Percentiles rank a stretch among this genome's conserved stretches.
These are phyloP conservation scores for Rheum nobile DNA, from an alignment of 148 eudicot genomes.

Conservation along the genomic window DNA sequence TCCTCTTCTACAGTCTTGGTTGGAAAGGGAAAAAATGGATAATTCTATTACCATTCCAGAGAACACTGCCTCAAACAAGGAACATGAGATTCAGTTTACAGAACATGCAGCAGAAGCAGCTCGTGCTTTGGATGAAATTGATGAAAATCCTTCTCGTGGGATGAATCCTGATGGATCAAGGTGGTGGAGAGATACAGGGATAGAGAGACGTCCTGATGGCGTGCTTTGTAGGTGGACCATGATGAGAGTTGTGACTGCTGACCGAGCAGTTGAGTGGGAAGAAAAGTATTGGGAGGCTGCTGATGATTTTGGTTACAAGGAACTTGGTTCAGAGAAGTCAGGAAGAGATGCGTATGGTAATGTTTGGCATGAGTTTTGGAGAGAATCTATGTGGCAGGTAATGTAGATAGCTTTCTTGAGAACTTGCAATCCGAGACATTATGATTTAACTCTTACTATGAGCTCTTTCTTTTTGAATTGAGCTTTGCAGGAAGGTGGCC, in stretches of 20 bases:
- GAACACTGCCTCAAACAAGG: conserved; percentile 27
- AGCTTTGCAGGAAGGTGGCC: conserved; percentile 43
- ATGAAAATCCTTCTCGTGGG: conserved; percentile 29
- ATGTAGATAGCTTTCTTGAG: conserved; percentile 2
- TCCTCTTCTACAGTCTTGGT: conserved; percentile 65
- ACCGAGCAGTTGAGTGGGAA: conserved; percentile 76
- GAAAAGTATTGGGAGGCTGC: conserved; percentile 98
- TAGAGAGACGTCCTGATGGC: conserved; percentile 66
- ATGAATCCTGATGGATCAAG: conserved; percentile 63
- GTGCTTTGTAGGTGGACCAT: conserved; percentile 74
- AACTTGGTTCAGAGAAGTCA: conserved; percentile 91
- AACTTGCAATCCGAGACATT: not conserved
- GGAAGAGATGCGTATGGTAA: conserved; percentile 82
- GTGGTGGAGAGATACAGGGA: conserved; percentile 88
- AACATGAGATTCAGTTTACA: conserved; percentile 43
- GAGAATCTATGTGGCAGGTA: conserved; percentile 90
- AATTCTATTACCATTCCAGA: conserved; percentile 20
- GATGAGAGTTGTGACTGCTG: conserved; percentile 70
- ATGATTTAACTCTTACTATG: not conserved
- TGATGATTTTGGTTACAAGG: conserved; percentile 59
- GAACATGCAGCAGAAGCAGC: conserved; percentile 72
- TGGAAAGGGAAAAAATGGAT: conserved; percentile 37
- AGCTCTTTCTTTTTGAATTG: not conserved
- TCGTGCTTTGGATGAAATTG: conserved; percentile 36
- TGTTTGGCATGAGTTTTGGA: conserved; percentile 92